A percentile compares a stretch with the other conserved stretches of the same genome.
These are phyloP conservation scores for Fusarium pseudograminearum DNA, from an alignment of 2,329 filamentous ascomycete species.

Conservation along the genomic window DNA sequence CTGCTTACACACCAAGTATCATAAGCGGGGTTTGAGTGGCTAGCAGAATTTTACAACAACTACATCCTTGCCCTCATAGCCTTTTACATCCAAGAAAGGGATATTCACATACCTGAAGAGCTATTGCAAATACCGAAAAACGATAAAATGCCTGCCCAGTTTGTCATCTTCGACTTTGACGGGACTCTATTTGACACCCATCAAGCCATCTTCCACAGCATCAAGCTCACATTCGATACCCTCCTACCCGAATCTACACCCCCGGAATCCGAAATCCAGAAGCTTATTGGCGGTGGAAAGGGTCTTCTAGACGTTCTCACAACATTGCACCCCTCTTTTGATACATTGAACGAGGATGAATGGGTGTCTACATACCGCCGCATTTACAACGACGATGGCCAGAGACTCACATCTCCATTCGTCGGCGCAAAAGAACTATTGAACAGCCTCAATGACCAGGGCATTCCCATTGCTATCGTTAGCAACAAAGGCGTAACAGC, in stretches of 20 bases:
- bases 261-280: neutral
- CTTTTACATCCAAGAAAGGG: rapidly evolving
- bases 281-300: neutral
- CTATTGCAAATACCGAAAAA: rapidly evolving
- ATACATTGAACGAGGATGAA: neutral
- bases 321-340: neutral
- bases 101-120: rapidly evolving
- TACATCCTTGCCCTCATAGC: neutral
- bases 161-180: slow-evolving; percentile 21
- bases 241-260: neutral
- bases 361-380: slow-evolving; percentile 10
- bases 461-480: neutral
- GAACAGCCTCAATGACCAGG: rapidly evolving
- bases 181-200: slow-evolving; percentile 20
- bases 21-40: neutral
- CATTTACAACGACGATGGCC: slow-evolving; percentile 12
- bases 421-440: neutral
- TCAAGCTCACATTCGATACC: neutral
- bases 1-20: neutral
- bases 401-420: neutral
- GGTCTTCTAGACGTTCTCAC: neutral
- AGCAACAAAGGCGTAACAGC: slow-evolving; percentile 15
- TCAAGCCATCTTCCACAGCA: slow-evolving; percentile 17
- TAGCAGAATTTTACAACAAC: neutral
- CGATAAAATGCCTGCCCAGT: neutral